Percentiles rank a stretch among this genome's conserved stretches.
Conservation (phyloP, 2,329 filamentous ascomycete genomes). For the Diaporthe sp. region DNA sequence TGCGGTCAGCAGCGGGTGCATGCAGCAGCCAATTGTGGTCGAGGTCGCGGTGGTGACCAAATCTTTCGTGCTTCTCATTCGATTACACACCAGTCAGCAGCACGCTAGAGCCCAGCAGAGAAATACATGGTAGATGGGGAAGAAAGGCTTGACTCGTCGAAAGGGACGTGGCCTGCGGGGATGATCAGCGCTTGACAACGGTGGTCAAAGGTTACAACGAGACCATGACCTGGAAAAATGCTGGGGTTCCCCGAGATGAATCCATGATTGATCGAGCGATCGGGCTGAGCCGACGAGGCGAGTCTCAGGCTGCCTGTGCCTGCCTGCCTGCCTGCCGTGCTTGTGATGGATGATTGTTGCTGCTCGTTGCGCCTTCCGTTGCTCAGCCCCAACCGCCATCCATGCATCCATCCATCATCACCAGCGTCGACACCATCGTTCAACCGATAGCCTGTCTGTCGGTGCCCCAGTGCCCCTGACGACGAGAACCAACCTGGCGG, state of each 20-base stretch:
- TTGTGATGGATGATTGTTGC: background rate
- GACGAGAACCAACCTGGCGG: background rate
- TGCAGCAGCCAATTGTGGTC: background rate
- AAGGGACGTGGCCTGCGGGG: slow-evolving; percentile 21
- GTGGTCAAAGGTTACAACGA: background rate
- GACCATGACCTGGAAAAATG: slow-evolving; percentile 6
- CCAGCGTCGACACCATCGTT: background rate
- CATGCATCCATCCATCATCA: background rate
- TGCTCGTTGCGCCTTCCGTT: background rate
- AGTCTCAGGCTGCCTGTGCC: slow-evolving; percentile 22
- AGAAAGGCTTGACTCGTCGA: slow-evolving; percentile 15
- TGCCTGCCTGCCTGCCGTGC: too few relatives aligned
- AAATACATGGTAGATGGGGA: background rate
- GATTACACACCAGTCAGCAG: background rate
- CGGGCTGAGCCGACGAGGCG: slow-evolving; percentile 23
- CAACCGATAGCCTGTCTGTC: background rate
- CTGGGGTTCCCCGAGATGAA: slow-evolving; percentile 5
- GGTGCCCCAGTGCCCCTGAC: background rate
- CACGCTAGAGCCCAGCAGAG: too few relatives aligned
- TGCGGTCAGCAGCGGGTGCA: background rate
- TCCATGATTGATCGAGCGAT: slow-evolving; percentile 24
- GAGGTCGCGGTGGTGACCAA: background rate
- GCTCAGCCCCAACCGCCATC: background rate
- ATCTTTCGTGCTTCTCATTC: background rate
- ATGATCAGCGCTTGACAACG: slow-evolving; percentile 12